Base-by-base conservation (phyloP, 108 stramenopile species). In the Thalassiosira profunda region DNA sequence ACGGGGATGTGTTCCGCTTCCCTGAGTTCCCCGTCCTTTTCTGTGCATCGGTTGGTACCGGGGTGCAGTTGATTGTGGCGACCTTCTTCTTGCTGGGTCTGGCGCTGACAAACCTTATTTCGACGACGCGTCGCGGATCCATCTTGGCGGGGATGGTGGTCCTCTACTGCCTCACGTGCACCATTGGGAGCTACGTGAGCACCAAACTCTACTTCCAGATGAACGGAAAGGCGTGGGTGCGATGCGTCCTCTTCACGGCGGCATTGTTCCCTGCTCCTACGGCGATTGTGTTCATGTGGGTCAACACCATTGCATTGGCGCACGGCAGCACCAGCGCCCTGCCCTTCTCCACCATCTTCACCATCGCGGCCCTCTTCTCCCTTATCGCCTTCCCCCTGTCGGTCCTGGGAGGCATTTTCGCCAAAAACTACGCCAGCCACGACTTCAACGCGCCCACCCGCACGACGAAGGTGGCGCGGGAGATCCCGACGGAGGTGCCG, bases 1-100 rank as follows among this genome's bases (percentile, higher is more conserved):
- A 98, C 64, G 98, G 96, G 0, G 98, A 98, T 61, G 99, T 99
- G 20, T 99, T 99, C 69, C 97, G 98, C 25, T 87, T 90, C 63
- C 98, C 98, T 12, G 56, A 88, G 45, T 74, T 83, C 53, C 81
- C 88, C 0, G 88, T 70, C 30, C 30, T 98, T 24, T 96, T 98
- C 56, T 84, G 90, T 44, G 94, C 97, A 1, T 67, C 96, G 1
- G 82, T 97, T 28, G 99, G 99, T 21, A 85, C 96, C 10, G 99
- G 99, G 52, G 90, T 84, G 8, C 90, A 94, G 47, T 87, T 99
- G 7, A 83, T 94, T 28, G 71, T 91, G 7, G 80, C 89, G 20
- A 89, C 89, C 12, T 63, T 97, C 33, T 77, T 83, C 37, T 88
- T 98, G 40, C 76, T 99, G 12, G 64, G 79, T 15, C 80, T 96